Evolutionary conservation across 108 stramenopile species (phyloP).

Genomic region (Nitzschia palea): DNA sequence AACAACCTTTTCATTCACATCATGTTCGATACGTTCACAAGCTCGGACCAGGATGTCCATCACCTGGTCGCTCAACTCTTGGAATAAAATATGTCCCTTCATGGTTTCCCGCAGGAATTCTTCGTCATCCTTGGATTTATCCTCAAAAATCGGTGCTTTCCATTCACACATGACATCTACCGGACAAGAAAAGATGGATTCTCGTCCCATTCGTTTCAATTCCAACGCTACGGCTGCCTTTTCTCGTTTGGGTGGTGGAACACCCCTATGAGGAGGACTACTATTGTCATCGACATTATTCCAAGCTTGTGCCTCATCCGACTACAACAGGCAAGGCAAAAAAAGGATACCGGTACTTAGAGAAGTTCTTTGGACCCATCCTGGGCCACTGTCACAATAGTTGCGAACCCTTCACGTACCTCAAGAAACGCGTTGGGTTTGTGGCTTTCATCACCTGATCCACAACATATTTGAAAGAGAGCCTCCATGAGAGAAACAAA

Average conservation of each 20-base stretch:
- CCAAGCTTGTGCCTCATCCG: neutral
- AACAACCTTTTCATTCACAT: conserved; percentile 61
- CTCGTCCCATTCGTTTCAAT: conserved; percentile 11
- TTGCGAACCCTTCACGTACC: neutral
- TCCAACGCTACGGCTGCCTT: conserved; percentile 20
- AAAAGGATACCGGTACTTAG: neutral
- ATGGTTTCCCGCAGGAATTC: conserved; percentile 60
- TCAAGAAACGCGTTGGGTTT: neutral
- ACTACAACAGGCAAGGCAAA: neutral
- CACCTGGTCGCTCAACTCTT: conserved; percentile 49
- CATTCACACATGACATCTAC: conserved; percentile 3
- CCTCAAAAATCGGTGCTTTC: conserved; percentile 32
- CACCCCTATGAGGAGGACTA: neutral
- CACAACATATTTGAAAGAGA: conserved; percentile 17
- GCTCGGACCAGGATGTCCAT: conserved; percentile 54
- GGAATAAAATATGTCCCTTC: conserved; percentile 66
- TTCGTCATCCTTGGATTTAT: conserved; percentile 49
- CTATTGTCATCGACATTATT: neutral
- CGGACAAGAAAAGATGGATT: conserved; percentile 10
- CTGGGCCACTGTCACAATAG: neutral
- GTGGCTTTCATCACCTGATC: conserved; percentile 1
- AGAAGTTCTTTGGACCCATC: neutral
- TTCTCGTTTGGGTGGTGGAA: neutral
- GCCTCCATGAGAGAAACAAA: neutral
- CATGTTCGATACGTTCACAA: conserved; percentile 33